Percentiles rank a stretch among this genome's conserved stretches.
phyloP scores from a whole-genome alignment of 345 rosid species.

The Erucastrum elatum region DNA sequence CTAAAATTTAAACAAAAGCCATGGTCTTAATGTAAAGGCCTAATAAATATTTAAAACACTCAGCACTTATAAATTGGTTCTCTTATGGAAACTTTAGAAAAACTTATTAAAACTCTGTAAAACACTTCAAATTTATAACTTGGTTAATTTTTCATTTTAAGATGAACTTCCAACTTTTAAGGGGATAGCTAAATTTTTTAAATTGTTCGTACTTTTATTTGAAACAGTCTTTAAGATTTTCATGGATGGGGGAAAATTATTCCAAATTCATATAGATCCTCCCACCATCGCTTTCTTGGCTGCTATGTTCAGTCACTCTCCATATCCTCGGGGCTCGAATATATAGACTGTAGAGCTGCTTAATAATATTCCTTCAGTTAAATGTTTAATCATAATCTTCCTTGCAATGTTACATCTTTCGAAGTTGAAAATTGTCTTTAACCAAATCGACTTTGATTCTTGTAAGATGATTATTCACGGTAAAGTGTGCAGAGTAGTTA shows the following conservation, averaged over 20 bases:
- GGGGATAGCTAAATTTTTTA: too few species aligned
- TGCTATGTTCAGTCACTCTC: conserved; percentile 37
- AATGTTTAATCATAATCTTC: background rate
- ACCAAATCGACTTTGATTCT: conserved; percentile 32
- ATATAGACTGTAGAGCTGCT: conserved; percentile 1
- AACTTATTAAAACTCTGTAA: background rate
- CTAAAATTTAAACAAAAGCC: background rate
- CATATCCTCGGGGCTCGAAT: background rate
- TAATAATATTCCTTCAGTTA: conserved; percentile 8
- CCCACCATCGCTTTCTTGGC: conserved; percentile 21
- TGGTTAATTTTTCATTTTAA: too few species aligned
- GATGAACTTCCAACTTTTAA: background rate
- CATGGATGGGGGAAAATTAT: background rate
- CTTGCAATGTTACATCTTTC: background rate
- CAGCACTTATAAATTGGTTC: background rate
- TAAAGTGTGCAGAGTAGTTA: conserved; percentile 37
- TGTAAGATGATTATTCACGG: conserved; percentile 15
- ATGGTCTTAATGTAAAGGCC: background rate
- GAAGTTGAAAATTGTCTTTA: conserved; percentile 19
- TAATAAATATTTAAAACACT: background rate
- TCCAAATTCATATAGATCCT: background rate
- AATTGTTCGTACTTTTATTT: too few species aligned
- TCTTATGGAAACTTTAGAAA: background rate
- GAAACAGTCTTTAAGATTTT: background rate
- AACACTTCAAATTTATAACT: background rate